Evolutionary conservation across 108 stramenopile genomes (phyloP).

Genomic region (Pseudonitzschia pungens): DNA sequence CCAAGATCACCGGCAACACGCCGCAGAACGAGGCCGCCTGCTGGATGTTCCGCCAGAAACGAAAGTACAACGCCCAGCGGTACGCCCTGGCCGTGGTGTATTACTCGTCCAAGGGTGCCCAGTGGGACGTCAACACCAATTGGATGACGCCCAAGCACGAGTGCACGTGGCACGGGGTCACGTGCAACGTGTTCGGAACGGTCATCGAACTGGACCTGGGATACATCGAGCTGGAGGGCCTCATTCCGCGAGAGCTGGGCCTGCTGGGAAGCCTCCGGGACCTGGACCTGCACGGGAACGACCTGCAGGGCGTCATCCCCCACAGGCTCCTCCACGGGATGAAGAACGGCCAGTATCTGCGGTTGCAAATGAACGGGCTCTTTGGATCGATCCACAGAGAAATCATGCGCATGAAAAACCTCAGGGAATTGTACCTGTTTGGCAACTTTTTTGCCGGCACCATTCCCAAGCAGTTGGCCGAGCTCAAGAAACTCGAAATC

Average conservation of each 20-base stretch:
- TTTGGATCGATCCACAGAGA: constrained; percentile 55
- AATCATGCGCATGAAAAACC: constrained; percentile 42
- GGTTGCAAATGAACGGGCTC: constrained; percentile 67
- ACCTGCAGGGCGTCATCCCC: constrained; percentile 54
- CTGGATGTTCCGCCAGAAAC: constrained; percentile 51
- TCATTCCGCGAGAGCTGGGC: constrained; percentile 53
- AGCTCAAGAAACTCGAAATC: constrained; percentile 48
- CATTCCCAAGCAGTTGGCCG: constrained; percentile 47
- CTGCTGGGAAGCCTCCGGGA: constrained; percentile 46
- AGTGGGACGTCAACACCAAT: constrained; percentile 41
- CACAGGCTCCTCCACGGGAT: constrained; percentile 34
- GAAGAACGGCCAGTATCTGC: constrained; percentile 43
- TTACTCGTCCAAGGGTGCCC: constrained; percentile 45
- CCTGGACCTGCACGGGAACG: constrained; percentile 63
- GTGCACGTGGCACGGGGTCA: constrained; percentile 62
- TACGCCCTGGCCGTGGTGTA: constrained; percentile 52
- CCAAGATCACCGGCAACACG: constrained; percentile 7
- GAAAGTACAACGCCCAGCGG: constrained; percentile 33
- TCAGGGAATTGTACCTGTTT: constrained; percentile 49
- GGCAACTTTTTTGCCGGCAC: constrained; percentile 60
- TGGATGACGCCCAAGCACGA: constrained; percentile 55
- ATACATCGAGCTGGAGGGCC: constrained; percentile 50
- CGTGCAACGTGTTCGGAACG: constrained; percentile 34
- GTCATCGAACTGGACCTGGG: constrained; percentile 49
- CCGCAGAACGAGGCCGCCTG: constrained; percentile 60